A percentile compares a stretch with the other conserved stretches of the same genome.
Conservation (phyloP, 768 basidiomycete genomes). For the Tylopilus sp. region DNA sequence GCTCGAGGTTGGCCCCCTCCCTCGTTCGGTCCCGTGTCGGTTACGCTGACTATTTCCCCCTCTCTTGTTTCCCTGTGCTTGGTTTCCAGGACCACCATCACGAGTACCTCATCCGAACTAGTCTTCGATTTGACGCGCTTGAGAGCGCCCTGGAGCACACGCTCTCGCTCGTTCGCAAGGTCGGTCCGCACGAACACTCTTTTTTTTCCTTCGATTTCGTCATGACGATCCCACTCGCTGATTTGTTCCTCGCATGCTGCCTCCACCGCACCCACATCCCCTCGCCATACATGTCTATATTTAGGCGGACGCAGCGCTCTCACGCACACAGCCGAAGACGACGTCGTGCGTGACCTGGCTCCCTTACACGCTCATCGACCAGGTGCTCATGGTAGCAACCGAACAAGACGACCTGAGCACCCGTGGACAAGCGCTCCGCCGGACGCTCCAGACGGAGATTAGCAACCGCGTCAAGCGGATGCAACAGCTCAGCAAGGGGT, state of each 20-base stretch:
- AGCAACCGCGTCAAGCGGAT: conserved; percentile 63
- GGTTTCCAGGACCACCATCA: conserved; percentile 57
- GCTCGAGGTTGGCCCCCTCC: conserved; percentile 52
- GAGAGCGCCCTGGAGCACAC: conserved; percentile 75
- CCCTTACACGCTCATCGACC: conserved; percentile 81
- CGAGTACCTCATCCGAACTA: conserved; percentile 79
- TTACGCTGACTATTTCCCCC: neutral
- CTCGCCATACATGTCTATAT: too few species aligned
- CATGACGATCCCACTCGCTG: conserved; percentile 4
- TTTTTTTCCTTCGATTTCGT: neutral
- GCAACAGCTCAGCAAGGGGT: conserved; percentile 59
- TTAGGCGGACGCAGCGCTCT: conserved; percentile 59
- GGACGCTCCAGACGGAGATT: conserved; percentile 56
- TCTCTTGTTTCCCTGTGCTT: neutral
- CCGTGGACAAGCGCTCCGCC: conserved; percentile 38
- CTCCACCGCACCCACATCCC: too few species aligned
- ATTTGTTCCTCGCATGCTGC: neutral
- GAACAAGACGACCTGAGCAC: conserved; percentile 48
- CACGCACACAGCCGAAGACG: conserved; percentile 49
- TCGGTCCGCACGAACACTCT: conserved; percentile 32
- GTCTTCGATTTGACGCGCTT: conserved; percentile 75
- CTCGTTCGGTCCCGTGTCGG: neutral
- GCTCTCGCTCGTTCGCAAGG: conserved; percentile 69
- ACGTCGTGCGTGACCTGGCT: conserved; percentile 69
- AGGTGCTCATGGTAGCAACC: conserved; percentile 66